phyloP scores from a whole-genome alignment of 2,329 filamentous ascomycete genomes.

The Colletotrichum karsti region DNA sequence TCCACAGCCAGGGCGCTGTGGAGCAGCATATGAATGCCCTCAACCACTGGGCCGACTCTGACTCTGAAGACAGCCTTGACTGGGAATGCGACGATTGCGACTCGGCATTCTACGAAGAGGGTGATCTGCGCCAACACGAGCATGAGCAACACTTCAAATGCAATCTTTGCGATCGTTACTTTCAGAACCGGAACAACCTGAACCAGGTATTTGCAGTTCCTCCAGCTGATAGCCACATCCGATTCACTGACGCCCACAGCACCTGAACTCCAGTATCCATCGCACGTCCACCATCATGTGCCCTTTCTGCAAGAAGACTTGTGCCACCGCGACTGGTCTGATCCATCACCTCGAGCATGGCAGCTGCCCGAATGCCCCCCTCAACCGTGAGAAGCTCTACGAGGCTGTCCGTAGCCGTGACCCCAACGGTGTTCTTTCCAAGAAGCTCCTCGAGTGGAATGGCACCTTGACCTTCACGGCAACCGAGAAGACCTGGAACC shows the following conservation, averaged over 20 bases:
- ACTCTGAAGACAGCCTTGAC: neutral
- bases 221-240: no score
- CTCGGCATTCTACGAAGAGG: slow-evolving; percentile 33
- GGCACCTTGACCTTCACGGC: slow-evolving; percentile 45
- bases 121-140: slow-evolving; percentile 27
- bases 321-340: slow-evolving; percentile 61
- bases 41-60: slow-evolving; percentile 30
- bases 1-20: slow-evolving; percentile 31
- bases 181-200: neutral
- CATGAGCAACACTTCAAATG: slow-evolving; percentile 9
- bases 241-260: slow-evolving; percentile 45
- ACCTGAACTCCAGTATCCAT: slow-evolving; percentile 62
- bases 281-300: slow-evolving; percentile 53
- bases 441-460: slow-evolving; percentile 57
- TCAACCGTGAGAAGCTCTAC: slow-evolving; percentile 61
- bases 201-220: neutral
- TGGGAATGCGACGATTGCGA: slow-evolving; percentile 40
- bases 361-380: slow-evolving; percentile 54
- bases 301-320: slow-evolving; percentile 60
- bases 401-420: slow-evolving; percentile 54
- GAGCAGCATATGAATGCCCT: slow-evolving; percentile 38
- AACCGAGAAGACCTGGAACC: slow-evolving; percentile 53
- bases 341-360: slow-evolving; percentile 64
- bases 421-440: slow-evolving; percentile 56
- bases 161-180: neutral